A percentile compares a stretch with the other conserved stretches of the same genome.
Conservation (phyloP, 2,329 filamentous ascomycete species). For the Curvularia eragrostidis region DNA sequence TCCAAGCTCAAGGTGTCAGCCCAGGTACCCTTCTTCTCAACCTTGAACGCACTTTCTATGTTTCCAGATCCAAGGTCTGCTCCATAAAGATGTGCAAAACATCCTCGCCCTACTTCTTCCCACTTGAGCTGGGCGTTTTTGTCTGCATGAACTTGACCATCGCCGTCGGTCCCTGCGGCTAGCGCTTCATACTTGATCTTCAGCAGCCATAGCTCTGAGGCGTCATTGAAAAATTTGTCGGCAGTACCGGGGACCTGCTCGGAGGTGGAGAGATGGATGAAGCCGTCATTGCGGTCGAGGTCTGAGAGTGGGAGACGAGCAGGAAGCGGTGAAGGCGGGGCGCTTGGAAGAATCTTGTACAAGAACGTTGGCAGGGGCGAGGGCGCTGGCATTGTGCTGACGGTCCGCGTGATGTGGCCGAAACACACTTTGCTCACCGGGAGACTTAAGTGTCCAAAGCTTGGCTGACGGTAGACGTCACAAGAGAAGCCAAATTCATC, state of each 20-base stretch:
- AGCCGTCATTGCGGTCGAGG: slow-evolving; percentile 66
- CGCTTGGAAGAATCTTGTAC: slow-evolving; percentile 66
- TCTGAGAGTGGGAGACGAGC: slow-evolving; percentile 63
- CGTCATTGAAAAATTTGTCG: slow-evolving; percentile 44
- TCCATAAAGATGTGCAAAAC: slow-evolving; percentile 66
- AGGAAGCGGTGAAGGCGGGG: slow-evolving; percentile 63
- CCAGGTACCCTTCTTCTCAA: slow-evolving; percentile 60
- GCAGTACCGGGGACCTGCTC: slow-evolving; percentile 54
- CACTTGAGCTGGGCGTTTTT: slow-evolving; percentile 56
- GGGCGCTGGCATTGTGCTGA: slow-evolving; percentile 39
- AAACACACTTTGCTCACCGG: slow-evolving; percentile 1
- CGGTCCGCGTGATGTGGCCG: slow-evolving; percentile 3
- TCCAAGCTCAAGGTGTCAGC: slow-evolving; percentile 43
- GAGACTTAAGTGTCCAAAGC: not conserved
- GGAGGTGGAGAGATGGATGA: slow-evolving; percentile 66
- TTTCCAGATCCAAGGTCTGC: slow-evolving; percentile 61
- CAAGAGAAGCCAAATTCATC: slow-evolving; percentile 1
- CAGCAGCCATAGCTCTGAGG: slow-evolving; percentile 57
- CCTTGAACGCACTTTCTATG: slow-evolving; percentile 57
- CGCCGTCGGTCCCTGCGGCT: slow-evolving; percentile 42
- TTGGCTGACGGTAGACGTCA: slow-evolving; percentile 7
- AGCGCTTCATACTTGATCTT: slow-evolving; percentile 60
- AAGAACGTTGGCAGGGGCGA: slow-evolving; percentile 49
- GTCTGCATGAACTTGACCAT: slow-evolving; percentile 30
- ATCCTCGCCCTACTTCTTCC: slow-evolving; percentile 57